Evolutionary conservation across 768 basidiomycete species (phyloP), one percentile per base, ranked within the genome.

Genomic region (Tulasnella sp.): DNA sequence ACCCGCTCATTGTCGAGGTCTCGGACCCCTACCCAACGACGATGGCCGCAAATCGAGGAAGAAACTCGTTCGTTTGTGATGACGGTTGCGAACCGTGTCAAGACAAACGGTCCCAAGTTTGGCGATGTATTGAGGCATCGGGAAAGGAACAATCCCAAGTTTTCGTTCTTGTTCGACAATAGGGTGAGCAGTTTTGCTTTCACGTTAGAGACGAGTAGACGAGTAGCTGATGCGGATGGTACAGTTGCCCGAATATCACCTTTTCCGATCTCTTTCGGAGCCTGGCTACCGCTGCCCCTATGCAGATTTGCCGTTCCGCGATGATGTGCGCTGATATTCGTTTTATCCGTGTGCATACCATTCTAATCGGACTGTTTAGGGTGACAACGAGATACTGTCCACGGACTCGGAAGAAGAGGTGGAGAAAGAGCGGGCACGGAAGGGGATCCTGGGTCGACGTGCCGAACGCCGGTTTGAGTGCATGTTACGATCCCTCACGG

Each of bases 391-490:
- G 87, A 3, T 90, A 87, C 68, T 91, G n/a, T n/a, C 93, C 0
- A 90, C 86, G 17, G 96, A 97, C 70, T 89, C 91, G 35, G 90
- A 82, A 5, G 93, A 97, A 68, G 93, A 96, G 56, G 87, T 86
- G 2, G 96, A 99, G 65, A 76, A 82, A 19, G 93, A 99, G 66
- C 79, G 81, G 15, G 75, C 58, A 12, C 78, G 81, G 36, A 94
- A 87, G 72, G 87, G 76, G 43, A 73, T 73, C 19, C 74, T 99
- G 1, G 91, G 91, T 2, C 81, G 75, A 65, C 70, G 88, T 21
- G 88, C 93, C 23, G 77, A 86, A 52, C 80, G 78, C 60, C 76
- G 92, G 53, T 93, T 98, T 63, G 89, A 96, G 69, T 80, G 82
- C 2, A 89, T 97, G 82, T 74, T 99, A 40, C 80, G 96, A 17